These are phyloP conservation scores for Pleurotus platypus DNA, from an alignment of 768 basidiomycete species.

Conservation along the genomic window DNA sequence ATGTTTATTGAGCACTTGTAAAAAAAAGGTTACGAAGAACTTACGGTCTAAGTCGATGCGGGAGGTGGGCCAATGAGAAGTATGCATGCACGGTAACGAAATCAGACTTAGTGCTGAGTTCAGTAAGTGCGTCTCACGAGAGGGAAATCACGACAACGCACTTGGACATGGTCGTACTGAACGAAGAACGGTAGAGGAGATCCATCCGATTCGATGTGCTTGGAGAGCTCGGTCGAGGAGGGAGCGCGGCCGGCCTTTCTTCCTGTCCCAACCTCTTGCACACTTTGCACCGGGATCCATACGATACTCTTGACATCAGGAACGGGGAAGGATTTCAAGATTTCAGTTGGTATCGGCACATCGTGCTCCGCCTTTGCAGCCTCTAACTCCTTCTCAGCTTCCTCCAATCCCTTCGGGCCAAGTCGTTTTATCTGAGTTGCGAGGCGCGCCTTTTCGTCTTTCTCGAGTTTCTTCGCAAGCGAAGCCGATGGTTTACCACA, in stretches of 20 bases:
- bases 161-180: constrained; percentile 92
- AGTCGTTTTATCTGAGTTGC: constrained; percentile 63
- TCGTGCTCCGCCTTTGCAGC: constrained; percentile 87
- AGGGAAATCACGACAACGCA: constrained; percentile 21
- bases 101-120: constrained; percentile 61
- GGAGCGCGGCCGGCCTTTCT: constrained; percentile 24
- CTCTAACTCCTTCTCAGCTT: constrained; percentile 64
- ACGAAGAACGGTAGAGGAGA: constrained; percentile 78
- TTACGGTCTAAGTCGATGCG: constrained; percentile 74
- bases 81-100: constrained; percentile 82
- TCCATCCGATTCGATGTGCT: constrained; percentile 68
- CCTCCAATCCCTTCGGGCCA: constrained; percentile 78
- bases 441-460: constrained; percentile 76
- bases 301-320: constrained; percentile 88
- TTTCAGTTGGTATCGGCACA: constrained; percentile 71
- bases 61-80: constrained; percentile 73
- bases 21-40: constrained; percentile 16
- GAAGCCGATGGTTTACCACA: constrained; percentile 85
- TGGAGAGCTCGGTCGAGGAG: constrained; percentile 42
- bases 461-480: constrained; percentile 77
- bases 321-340: constrained; percentile 84
- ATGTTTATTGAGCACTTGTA: constrained; percentile 6
- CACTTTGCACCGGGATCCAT: constrained; percentile 77
- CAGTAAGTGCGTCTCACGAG: not conserved
- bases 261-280: constrained; percentile 59